Evolutionary conservation across 805 yeast species (phyloP).

Genomic region (Candida schatavii): DNA sequence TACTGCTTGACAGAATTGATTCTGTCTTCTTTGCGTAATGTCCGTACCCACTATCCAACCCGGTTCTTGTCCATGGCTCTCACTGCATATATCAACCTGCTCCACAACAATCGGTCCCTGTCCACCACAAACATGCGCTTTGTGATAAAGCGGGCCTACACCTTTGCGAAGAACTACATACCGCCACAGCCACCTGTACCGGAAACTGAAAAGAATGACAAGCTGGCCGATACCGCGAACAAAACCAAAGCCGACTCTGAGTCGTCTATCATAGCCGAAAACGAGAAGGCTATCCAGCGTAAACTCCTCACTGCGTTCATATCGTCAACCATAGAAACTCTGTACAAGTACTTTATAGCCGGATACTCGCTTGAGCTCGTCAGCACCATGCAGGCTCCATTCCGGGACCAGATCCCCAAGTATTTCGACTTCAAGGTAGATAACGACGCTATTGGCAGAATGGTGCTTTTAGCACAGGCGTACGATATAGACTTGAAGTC

Average conservation of each 20-base stretch:
- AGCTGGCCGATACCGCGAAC: neutral
- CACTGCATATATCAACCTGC: constrained; percentile 53
- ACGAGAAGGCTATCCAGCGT: constrained; percentile 63
- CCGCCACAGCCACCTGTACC: constrained; percentile 37
- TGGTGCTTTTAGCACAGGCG: constrained; percentile 48
- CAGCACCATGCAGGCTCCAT: constrained; percentile 16
- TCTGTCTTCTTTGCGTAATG: constrained; percentile 53
- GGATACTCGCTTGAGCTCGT: constrained; percentile 26
- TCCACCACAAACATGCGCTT: constrained; percentile 31
- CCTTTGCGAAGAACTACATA: constrained; percentile 52
- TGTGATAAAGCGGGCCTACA: constrained; percentile 58
- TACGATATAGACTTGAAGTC: constrained; percentile 61
- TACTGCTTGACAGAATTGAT: constrained; percentile 68
- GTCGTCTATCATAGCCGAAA: constrained; percentile 39
- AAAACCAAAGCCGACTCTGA: constrained; percentile 37
- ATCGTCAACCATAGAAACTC: constrained; percentile 48
- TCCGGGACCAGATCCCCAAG: constrained; percentile 4
- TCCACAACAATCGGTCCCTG: constrained; percentile 33
- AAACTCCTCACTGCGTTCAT: constrained; percentile 61
- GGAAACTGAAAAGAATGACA: constrained; percentile 42
- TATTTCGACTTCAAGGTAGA: constrained; percentile 7
- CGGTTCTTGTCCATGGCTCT: constrained; percentile 71
- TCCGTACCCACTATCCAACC: constrained; percentile 73
- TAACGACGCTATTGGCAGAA: constrained; percentile 22
- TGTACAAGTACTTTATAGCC: constrained; percentile 14